phyloP scores from a whole-genome alignment of 163 green algal species.

The Chlamydomonas reinhardtii region DNA sequence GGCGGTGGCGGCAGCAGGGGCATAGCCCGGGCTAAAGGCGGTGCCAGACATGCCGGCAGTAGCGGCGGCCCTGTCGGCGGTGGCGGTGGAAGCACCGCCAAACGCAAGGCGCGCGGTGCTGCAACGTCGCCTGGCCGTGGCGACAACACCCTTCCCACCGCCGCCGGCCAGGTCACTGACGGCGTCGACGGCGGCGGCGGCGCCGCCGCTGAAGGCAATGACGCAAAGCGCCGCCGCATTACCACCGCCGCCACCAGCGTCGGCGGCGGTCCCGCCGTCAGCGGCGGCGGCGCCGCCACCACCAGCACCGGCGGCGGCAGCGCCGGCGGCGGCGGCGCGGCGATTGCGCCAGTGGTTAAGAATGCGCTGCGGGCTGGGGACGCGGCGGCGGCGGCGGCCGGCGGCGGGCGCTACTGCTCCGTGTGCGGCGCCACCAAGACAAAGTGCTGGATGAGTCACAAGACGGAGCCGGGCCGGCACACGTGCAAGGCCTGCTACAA shows the following conservation, averaged over 20 bases:
- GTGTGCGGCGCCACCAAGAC: constrained; percentile 25
- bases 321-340: neutral
- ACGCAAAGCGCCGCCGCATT: neutral
- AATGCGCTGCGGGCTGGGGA: too few relatives aligned
- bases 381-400: neutral
- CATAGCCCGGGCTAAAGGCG: too few relatives aligned
- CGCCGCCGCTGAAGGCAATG: neutral
- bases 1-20: too few relatives aligned
- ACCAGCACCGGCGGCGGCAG: neutral
- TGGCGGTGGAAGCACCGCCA: too few relatives aligned
- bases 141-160: neutral
- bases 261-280: neutral
- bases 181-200: neutral
- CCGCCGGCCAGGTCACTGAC: neutral
- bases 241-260: neutral
- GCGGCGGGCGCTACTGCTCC: constrained; percentile 10
- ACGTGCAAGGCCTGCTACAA: constrained; percentile 50
- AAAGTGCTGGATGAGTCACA: constrained; percentile 46
- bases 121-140: neutral
- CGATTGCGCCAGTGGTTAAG: neutral
- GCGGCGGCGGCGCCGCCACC: neutral
- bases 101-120: too few relatives aligned
- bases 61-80: too few relatives aligned
- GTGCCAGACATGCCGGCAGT: neutral
- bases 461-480: neutral